Conservation (phyloP, 176 grass and related monocot species). For the Zea luxurians region DNA sequence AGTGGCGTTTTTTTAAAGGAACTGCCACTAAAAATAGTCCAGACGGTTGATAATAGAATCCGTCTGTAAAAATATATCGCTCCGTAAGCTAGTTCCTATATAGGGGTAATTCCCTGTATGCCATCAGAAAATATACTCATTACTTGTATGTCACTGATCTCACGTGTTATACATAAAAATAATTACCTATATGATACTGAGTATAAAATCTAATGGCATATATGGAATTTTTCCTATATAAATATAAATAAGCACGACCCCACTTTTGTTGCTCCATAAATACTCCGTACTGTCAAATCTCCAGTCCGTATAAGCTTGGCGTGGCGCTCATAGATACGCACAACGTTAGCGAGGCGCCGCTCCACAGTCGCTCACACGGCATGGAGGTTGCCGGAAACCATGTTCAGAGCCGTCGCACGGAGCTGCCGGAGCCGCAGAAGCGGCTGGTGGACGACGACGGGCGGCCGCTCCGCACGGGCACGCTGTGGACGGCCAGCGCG, state of each 20-base stretch:
- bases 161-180: no score
- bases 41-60: no score
- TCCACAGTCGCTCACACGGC: not conserved
- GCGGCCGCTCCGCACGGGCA: constrained; percentile 53
- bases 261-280: constrained; percentile 9
- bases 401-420: not conserved
- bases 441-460: constrained; percentile 56
- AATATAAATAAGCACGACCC: not conserved
- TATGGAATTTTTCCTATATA: no score
- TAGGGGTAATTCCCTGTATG: no score
- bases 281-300: not conserved
- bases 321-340: not conserved
- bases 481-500: constrained; percentile 86
- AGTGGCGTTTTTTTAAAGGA: no score
- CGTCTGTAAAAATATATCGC: no score
- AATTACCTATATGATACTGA: no score
- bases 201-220: no score
- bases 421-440: not conserved
- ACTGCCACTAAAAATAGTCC: no score
- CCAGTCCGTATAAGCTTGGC: not conserved
- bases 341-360: not conserved
- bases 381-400: not conserved
- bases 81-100: no score
- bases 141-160: no score
- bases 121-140: no score